A percentile compares a stretch with the other conserved stretches of the same genome.
These are phyloP conservation scores for Candida dendrica DNA, from an alignment of 805 yeast genomes.

Conservation along the genomic window DNA sequence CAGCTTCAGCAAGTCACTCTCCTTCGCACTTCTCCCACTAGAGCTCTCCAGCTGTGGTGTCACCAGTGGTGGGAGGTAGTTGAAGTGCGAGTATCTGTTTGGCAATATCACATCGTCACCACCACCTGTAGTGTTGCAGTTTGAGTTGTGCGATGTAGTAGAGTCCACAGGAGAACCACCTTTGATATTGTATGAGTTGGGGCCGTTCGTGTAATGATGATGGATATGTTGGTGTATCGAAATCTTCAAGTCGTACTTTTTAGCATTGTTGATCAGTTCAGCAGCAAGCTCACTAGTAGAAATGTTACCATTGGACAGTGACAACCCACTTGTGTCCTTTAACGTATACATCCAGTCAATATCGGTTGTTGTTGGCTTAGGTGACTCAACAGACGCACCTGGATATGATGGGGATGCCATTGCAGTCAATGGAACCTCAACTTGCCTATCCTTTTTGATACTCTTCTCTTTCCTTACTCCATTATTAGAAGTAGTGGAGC, in stretches of 20 bases:
- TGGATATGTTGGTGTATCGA: constrained; percentile 84
- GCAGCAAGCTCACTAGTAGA: constrained; percentile 47
- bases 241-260: constrained; percentile 45
- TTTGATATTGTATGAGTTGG: constrained; percentile 8
- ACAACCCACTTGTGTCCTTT: constrained; percentile 36
- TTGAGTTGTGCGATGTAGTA: constrained; percentile 13
- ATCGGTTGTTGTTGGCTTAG: constrained; percentile 21
- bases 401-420: constrained; percentile 3
- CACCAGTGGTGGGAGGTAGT: constrained; percentile 66
- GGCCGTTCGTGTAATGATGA: constrained; percentile 49
- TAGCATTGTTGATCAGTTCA: constrained; percentile 53
- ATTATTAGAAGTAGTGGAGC: too few species aligned
- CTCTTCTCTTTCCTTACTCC: too few species aligned
- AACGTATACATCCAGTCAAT: constrained; percentile 62
- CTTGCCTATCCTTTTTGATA: too few species aligned
- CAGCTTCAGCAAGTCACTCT: constrained; percentile 36
- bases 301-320: constrained; percentile 45
- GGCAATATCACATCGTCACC: constrained; percentile 30
- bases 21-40: constrained; percentile 30
- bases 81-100: constrained; percentile 62
- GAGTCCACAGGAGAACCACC: constrained; percentile 18
- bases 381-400: constrained; percentile 5
- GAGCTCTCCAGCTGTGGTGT: constrained; percentile 63
- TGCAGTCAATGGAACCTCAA: neutral
- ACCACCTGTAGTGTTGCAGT: constrained; percentile 2